Evolutionary conservation across 179 eudicot genomes (phyloP).

Genomic region (Sideroxylon spinosum): DNA sequence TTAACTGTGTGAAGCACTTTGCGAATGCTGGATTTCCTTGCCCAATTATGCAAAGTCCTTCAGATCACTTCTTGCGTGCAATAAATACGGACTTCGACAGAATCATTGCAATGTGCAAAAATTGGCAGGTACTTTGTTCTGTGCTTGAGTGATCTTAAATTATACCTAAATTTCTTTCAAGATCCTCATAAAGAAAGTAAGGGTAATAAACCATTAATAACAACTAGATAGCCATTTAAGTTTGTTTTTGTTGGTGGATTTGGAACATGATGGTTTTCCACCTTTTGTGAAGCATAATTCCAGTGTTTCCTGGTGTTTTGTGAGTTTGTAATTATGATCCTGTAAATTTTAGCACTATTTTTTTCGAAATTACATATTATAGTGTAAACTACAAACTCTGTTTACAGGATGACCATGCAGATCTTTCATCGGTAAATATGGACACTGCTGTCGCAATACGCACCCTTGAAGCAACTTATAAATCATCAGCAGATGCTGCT

Average conservation of each 20-base stretch:
- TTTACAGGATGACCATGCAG: conserved; percentile 93
- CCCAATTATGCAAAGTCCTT: conserved; percentile 99
- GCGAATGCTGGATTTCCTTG: conserved; percentile 99
- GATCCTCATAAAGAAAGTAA: neutral
- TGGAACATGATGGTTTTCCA: neutral
- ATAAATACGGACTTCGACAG: conserved; percentile 97
- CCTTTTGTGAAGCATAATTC: neutral
- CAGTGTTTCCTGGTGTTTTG: neutral
- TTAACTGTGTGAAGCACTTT: conserved; percentile 71
- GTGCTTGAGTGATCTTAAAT: neutral
- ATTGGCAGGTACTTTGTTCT: conserved; percentile 66
- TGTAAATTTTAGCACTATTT: neutral
- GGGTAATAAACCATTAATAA: neutral
- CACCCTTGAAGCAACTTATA: conserved; percentile 93
- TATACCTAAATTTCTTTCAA: neutral
- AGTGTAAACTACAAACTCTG: neutral
- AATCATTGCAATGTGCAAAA: conserved; percentile 97
- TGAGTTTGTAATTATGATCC: neutral
- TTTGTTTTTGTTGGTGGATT: neutral
- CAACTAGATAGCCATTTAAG: neutral
- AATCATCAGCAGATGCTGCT: conserved; percentile 92
- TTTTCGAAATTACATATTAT: neutral
- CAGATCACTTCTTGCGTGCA: conserved; percentile 96
- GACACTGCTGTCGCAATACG: conserved; percentile 99
- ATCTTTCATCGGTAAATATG: conserved; percentile 93